Evolutionary conservation across 2,329 filamentous ascomycete genomes (phyloP).

Genomic region (Penicillium italicum): DNA sequence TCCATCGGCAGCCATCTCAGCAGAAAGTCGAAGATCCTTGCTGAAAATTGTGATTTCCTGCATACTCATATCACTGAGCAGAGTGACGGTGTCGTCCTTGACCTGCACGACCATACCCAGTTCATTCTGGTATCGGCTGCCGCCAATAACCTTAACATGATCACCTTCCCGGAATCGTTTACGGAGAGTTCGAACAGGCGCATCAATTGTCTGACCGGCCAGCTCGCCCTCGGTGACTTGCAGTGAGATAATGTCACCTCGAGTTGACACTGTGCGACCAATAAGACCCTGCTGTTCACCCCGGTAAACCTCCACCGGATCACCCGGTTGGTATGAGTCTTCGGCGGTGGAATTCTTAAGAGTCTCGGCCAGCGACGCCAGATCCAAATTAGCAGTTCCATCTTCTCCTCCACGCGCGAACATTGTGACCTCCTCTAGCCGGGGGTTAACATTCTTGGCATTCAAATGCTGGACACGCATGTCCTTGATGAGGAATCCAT

Average conservation of each 20-base stretch:
- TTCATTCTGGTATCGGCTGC: slow-evolving; percentile 89
- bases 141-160: slow-evolving; percentile 97
- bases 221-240: slow-evolving; percentile 79
- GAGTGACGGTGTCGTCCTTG: slow-evolving; percentile 83
- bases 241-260: slow-evolving; percentile 88
- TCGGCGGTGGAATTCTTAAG: slow-evolving; percentile 78
- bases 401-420: slow-evolving; percentile 87
- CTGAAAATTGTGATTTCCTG: slow-evolving; percentile 96
- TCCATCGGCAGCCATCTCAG: slow-evolving; percentile 82
- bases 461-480: slow-evolving; percentile 82
- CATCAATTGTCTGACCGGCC: slow-evolving; percentile 79
- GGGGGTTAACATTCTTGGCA: slow-evolving; percentile 89
- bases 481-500: slow-evolving; percentile 90
- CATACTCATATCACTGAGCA: slow-evolving; percentile 89
- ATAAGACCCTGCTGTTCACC: slow-evolving; percentile 91
- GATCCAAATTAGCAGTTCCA: slow-evolving; percentile 87
- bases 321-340: slow-evolving; percentile 83
- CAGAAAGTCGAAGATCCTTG: slow-evolving; percentile 90
- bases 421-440: slow-evolving; percentile 90
- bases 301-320: slow-evolving; percentile 93
- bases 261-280: slow-evolving; percentile 79
- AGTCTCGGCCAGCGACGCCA: slow-evolving; percentile 84
- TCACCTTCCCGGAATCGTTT: slow-evolving; percentile 93
- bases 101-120: slow-evolving; percentile 97
- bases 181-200: slow-evolving; percentile 84